phyloP scores from a whole-genome alignment of 1,284 basidiomycete genomes.

The Ganoderma lingzhi region DNA sequence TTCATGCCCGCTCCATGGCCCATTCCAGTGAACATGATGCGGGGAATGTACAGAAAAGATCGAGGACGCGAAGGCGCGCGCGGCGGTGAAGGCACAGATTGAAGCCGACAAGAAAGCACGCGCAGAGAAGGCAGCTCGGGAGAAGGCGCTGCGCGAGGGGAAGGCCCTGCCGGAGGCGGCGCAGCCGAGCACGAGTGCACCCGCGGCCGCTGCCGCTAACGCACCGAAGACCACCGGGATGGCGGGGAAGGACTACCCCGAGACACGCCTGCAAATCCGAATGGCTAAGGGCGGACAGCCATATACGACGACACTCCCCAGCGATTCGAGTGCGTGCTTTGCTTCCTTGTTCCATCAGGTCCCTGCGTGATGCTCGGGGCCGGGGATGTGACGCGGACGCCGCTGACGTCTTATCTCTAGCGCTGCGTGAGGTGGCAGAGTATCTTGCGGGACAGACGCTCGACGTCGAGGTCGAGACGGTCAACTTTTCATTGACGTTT shows the following conservation, averaged over 20 bases:
- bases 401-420: constrained; percentile 47
- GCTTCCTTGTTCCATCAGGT: constrained; percentile 1
- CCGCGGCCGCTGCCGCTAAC: constrained; percentile 47
- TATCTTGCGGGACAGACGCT: constrained; percentile 81
- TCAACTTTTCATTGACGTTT: constrained; percentile 82
- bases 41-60: constrained; percentile 76
- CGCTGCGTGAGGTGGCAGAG: constrained; percentile 86
- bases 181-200: constrained; percentile 40
- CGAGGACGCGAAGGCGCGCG: constrained; percentile 84
- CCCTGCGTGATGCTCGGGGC: constrained; percentile 2
- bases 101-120: constrained; percentile 91
- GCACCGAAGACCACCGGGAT: constrained; percentile 52
- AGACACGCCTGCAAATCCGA: constrained; percentile 88
- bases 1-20: neutral
- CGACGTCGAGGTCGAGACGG: constrained; percentile 75
- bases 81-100: constrained; percentile 90
- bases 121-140: constrained; percentile 86
- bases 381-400: constrained; percentile 2
- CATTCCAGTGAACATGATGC: neutral
- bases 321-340: constrained; percentile 75
- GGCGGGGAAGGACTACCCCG: constrained; percentile 78
- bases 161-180: constrained; percentile 45
- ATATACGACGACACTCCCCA: constrained; percentile 81
- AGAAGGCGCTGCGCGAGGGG: constrained; percentile 90
- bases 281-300: constrained; percentile 82